Base-by-base conservation (phyloP, 208 protist species). In the Crithidia acanthocephali region DNA sequence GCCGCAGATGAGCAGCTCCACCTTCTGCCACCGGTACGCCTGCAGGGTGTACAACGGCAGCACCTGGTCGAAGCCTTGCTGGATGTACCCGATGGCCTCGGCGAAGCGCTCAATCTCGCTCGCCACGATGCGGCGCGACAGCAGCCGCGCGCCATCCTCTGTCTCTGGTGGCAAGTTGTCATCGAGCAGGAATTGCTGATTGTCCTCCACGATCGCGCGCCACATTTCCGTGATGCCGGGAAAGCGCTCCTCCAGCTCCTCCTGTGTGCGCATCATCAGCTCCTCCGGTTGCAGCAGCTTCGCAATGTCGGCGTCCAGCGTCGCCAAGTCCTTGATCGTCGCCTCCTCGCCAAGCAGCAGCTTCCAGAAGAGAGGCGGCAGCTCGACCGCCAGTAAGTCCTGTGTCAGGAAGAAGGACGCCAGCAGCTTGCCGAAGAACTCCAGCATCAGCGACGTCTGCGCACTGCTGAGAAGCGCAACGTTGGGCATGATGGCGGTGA, bases 311-410 rank as follows among this genome's bases (percentile, higher is more conserved):
- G 83, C 56, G 68, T 94, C 88, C 30, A 97, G 73, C 3, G 77
- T 70, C 32, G 68, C 51, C 16, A 97, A 62, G 55, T 97, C 93
- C 15, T 73, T 78, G 61, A 81, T 58, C 28, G 67, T 70, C 9
- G 72, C 69, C 52, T 87, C 68, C 55, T 98, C 90, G 45, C 81
- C 78, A 8, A 97, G 84, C 2, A 99, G 68, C 45, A 81, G 72
- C 70, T 98, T 98, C 96, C 96, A 98, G 65, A 99, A 93, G 3
- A 98, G 61, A 16, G 91, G 82, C 33, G 98, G 92, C 61, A 98
- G 84, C 81, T 98, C 87, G 8, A 99, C 85, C 1, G 95, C 83
- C 13, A 99, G 72, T 18, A 98, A 42, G 55, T 98, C 87, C 35
- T 88, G 83, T 9, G 91, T 92, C 28, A 97, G 60, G 52, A 99